Base-by-base conservation (phyloP, 1,139 yeast genomes). In the Pichia sp. region DNA sequence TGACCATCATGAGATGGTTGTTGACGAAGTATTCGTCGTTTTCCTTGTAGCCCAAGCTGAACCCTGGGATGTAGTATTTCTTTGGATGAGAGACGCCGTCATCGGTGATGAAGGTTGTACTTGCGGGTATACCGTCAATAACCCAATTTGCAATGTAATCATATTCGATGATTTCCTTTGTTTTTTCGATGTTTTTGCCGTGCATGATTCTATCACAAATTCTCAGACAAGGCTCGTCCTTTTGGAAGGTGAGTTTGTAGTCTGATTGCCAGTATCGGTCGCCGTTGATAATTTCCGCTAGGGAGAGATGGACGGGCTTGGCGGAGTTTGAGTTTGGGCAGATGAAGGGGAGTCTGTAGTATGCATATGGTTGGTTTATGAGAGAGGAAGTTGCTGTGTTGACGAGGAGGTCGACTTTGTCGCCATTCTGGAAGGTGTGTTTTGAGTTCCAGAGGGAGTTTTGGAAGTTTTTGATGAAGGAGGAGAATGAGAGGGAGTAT, bases 111-210 rank as follows among this genome's bases (percentile, higher is more conserved):
- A 84, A 86, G 0, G 96, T 86, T 4, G 96, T 88, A 4, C 96
- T 94, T 3, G 94, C 96, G 0, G 96, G 96, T 35, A 90, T 68
- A 18, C 84, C 89, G 67, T 90, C 96, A 19, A 89, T 72, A 38
- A 79, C 67, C 96, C 96, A 90, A 60, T 89, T 93, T 12, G 77
- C 90, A 44, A 83, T 83, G 58, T 89, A 89, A 3, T 87, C 87
- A 47, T 82, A 70, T 55, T 77, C 71, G 41, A 90, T 81, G 50
- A 89, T 68, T 27, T 77, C 72, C 45, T 75, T 79, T 0, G 94
- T 90, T 46, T 77, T 70, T 46, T 65, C 67, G 31, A 85, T 61
- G 4, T 77, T 85, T 1, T 67, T 67, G 17, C 74, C 75, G 34
- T 63, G 68, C 11, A 85, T 77, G 28, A 71, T 69, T 54, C 83